Percentiles rank a stretch among this genome's conserved stretches.
These are phyloP conservation scores for Termitomyces sp. DNA, from an alignment of 768 basidiomycete genomes.

Conservation along the genomic window DNA sequence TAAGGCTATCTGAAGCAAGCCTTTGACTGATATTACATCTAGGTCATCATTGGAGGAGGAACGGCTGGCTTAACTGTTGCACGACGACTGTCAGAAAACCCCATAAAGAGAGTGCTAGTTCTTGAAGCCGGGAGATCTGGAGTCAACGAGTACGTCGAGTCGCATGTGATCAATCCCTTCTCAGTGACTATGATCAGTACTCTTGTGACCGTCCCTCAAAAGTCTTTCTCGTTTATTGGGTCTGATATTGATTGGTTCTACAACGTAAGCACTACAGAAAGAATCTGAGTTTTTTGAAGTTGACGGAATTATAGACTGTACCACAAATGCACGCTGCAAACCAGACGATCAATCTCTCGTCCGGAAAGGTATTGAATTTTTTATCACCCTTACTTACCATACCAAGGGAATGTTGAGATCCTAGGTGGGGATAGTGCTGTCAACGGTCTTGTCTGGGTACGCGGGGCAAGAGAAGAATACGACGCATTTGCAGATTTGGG, in stretches of 20 bases:
- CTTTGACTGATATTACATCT: not conserved
- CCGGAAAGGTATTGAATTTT: constrained; percentile 18
- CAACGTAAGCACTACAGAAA: constrained; percentile 10
- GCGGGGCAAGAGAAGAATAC: constrained; percentile 24
- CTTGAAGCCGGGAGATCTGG: not conserved
- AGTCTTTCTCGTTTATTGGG: constrained; percentile 20
- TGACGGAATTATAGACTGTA: not conserved
- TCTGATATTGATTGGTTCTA: constrained; percentile 24
- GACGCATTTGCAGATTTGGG: constrained; percentile 23
- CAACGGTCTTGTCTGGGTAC: constrained; percentile 30
- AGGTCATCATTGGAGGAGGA: constrained; percentile 28
- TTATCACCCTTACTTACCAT: not conserved
- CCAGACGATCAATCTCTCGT: constrained; percentile 20
- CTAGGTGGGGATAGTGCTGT: constrained; percentile 30
- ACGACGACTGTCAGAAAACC: not conserved
- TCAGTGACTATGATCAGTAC: constrained; percentile 9
- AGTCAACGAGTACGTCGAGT: not conserved
- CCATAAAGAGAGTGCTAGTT: not conserved
- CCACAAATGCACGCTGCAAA: constrained; percentile 19
- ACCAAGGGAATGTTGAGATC: constrained; percentile 13
- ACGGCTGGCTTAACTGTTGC: constrained; percentile 29
- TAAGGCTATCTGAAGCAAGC: not conserved
- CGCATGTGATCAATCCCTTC: not conserved
- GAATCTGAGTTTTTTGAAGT: no score
- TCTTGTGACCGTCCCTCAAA: constrained; percentile 22